phyloP scores from a whole-genome alignment of 306 rosid genomes.

The Dryas alaskensis region DNA sequence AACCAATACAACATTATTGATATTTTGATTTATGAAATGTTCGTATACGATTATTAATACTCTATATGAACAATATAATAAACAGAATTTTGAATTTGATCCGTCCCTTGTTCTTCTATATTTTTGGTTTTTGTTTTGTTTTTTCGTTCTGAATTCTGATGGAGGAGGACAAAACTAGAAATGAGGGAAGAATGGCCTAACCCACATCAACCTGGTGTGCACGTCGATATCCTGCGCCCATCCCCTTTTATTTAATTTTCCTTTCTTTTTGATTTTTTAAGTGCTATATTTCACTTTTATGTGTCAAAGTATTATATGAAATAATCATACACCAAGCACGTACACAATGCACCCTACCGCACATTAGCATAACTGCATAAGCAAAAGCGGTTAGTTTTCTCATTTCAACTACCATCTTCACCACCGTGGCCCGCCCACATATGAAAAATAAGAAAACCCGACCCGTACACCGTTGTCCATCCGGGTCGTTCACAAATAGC shows the following conservation, averaged over 20 bases:
- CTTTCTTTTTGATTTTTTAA: no score
- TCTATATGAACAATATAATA: background rate
- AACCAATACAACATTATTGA: no score
- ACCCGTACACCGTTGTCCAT: background rate
- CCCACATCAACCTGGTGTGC: background rate
- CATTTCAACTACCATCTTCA: background rate
- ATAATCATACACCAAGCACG: no score
- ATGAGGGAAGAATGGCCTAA: background rate
- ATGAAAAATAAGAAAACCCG: background rate
- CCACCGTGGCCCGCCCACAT: background rate
- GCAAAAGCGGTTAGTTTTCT: background rate
- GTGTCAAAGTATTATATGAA: no score
- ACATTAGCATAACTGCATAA: background rate
- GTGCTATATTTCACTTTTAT: no score
- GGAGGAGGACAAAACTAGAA: background rate
- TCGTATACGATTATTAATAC: background rate
- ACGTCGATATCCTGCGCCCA: background rate
- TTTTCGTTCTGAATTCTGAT: background rate
- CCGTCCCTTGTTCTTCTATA: background rate
- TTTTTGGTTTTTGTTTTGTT: background rate
- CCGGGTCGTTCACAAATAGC: constrained; percentile 33
- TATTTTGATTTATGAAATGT: no score
- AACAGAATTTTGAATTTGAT: background rate
- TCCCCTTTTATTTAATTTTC: background rate
- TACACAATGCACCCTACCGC: no score